phyloP scores from a whole-genome alignment of 148 eudicot genomes.

The Camellia sinensis region DNA sequence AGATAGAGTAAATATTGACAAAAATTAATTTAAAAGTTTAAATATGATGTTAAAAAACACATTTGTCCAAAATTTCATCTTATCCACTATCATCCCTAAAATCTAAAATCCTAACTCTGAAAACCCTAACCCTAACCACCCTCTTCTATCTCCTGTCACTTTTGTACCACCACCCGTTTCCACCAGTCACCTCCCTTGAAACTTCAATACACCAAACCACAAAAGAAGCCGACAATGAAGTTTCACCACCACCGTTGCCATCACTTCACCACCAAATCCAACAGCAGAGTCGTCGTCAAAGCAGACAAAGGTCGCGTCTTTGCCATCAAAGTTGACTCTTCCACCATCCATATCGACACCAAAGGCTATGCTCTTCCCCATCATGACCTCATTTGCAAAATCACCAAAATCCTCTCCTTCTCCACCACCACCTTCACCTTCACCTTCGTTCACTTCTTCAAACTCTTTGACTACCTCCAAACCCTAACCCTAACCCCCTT shows the following conservation, averaged over 20 bases:
- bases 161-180: conserved; percentile 21
- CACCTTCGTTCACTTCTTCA: conserved; percentile 41
- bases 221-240: too few species aligned
- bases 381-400: conserved; percentile 67
- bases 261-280: conserved; percentile 2
- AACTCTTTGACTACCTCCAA: conserved; percentile 42
- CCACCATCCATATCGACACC: conserved; percentile 44
- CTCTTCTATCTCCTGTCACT: too few species aligned
- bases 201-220: too few species aligned
- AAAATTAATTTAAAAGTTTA: too few species aligned
- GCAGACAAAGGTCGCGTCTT: conserved; percentile 46
- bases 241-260: too few species aligned
- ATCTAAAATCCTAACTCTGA: too few species aligned
- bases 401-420: conserved; percentile 38
- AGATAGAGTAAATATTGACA: too few species aligned
- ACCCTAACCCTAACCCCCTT: conserved; percentile 51
- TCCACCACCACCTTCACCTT: conserved; percentile 25
- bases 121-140: too few species aligned
- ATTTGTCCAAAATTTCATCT: too few species aligned
- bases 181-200: too few species aligned
- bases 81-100: too few species aligned
- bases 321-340: conserved; percentile 48
- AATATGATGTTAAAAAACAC: too few species aligned
- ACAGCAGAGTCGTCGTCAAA: conserved; percentile 45
- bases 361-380: conserved; percentile 77